phyloP scores from a whole-genome alignment of 139 green algal species.

The Pseudopediastrum boryanum region DNA sequence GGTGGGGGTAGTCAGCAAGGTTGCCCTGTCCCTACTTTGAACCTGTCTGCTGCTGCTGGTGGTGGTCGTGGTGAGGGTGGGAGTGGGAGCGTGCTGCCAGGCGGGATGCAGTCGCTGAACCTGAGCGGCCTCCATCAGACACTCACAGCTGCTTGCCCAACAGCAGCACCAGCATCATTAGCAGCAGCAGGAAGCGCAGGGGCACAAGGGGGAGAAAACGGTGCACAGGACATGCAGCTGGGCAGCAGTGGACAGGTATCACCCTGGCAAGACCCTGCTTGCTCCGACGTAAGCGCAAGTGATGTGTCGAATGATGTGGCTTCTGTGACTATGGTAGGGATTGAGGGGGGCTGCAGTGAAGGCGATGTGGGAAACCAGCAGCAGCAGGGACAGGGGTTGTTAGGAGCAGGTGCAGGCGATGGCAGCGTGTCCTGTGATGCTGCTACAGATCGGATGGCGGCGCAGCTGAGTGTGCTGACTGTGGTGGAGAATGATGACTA shows the following conservation, averaged over 20 bases:
- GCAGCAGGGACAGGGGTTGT: no score
- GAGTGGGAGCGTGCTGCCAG: background rate
- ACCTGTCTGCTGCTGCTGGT: no score
- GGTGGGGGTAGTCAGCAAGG: no score
- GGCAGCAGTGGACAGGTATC: no score
- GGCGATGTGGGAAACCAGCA: background rate
- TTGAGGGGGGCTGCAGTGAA: constrained; percentile 2
- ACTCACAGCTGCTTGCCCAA: background rate
- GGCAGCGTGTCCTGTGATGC: background rate
- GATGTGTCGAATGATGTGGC: background rate
- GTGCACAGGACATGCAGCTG: background rate
- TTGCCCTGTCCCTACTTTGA: no score
- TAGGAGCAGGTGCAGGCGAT: no score
- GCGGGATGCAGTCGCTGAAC: background rate
- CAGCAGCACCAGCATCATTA: background rate
- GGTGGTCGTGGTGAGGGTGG: background rate
- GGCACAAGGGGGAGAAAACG: no score
- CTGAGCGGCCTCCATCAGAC: background rate
- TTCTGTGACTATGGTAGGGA: background rate
- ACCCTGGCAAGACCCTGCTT: no score
- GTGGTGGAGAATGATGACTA: constrained; percentile 22
- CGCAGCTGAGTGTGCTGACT: background rate
- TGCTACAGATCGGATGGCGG: constrained; percentile 4
- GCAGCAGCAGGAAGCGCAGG: background rate
- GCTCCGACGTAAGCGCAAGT: no score